Evolutionary conservation across 2,329 filamentous ascomycete species (phyloP), one percentile per base, ranked within the genome.

Genomic region (Ophiostoma populinum): DNA sequence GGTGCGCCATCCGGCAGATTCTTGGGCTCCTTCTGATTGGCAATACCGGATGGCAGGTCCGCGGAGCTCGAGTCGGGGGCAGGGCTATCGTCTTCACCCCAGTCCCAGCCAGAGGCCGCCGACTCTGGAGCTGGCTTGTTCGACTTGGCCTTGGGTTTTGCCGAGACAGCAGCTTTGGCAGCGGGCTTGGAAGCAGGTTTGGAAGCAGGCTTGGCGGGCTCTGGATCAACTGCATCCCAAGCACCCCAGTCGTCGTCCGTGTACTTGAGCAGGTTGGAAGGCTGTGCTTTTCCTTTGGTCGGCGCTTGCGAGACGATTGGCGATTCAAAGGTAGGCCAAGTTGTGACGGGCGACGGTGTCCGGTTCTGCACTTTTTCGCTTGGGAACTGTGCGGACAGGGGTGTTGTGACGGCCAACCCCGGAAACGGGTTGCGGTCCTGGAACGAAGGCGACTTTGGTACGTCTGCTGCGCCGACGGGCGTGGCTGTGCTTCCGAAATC

Each of bases 341-440:
- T 58, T 4, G 61, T 65, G 5, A 58, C 44, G 2, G 62, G 59
- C 0, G 57, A 54, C 0, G 54, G 47, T 7, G 55, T 54, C 22
- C 53, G 53, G 15, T 56, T 51, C 18, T 16, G 26, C 2, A 35
- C 38, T n/a, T 47, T 49, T 4, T 52, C 49, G 5, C 50, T 47
- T 3, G 48, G 45, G 29, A 55, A 51, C 18, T 53, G 47, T 8
- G 51, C 44, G 11, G 49, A 47, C 16, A 51, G 50, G 2, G 58
- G 57, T 2, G 61, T 63, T 32, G 61, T 56, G 26, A 70, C 50
- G 4, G 55, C 56, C 11, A 69, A 50, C 2, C 62, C 59, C 1
- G 59, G 56, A 40, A 67, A 69, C 1, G 65, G 64, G 40, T 67
- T 70, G 26, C 64, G 59, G 12, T 65, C 58, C 24, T 63, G 59